Conservation (phyloP, 257 asterid species). For the Petunia secreta region DNA sequence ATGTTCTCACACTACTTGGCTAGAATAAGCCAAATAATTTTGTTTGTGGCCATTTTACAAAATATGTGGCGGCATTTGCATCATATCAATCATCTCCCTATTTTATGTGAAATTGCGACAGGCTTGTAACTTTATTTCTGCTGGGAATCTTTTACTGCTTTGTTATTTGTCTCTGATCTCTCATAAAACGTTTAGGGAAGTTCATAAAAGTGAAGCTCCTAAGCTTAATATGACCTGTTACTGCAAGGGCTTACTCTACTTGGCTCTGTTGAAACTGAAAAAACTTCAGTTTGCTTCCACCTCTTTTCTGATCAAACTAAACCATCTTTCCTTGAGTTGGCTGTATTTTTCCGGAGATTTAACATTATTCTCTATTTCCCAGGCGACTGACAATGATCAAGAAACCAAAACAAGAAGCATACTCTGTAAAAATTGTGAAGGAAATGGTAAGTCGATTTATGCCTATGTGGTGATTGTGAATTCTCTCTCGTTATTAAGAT, state of each 20-base stretch:
- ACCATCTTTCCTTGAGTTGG: neutral
- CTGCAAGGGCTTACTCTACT: neutral
- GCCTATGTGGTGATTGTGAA: neutral
- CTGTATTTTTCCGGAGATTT: neutral
- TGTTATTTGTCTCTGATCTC: neutral
- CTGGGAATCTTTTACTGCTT: neutral
- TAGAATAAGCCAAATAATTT: neutral
- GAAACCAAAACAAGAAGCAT: slow-evolving; percentile 37
- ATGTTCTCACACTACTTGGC: neutral
- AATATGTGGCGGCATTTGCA: neutral
- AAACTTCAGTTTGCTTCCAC: neutral
- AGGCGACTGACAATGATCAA: slow-evolving; percentile 36
- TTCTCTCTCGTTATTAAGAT: neutral
- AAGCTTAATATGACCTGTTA: neutral
- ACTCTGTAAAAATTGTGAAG: slow-evolving; percentile 42
- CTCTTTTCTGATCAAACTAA: neutral
- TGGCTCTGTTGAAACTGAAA: neutral
- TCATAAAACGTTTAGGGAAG: too few relatives aligned
- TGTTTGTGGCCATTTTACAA: neutral
- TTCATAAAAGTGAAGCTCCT: neutral
- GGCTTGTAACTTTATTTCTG: neutral
- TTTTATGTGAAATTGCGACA: neutral
- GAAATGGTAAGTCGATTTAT: slow-evolving; percentile 40
- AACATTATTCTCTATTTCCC: slow-evolving; percentile 3
- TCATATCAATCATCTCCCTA: neutral